A percentile compares a stretch with the other conserved stretches of the same genome.
phyloP scores from a whole-genome alignment of 345 rosid species.

The Citrus glauca region DNA sequence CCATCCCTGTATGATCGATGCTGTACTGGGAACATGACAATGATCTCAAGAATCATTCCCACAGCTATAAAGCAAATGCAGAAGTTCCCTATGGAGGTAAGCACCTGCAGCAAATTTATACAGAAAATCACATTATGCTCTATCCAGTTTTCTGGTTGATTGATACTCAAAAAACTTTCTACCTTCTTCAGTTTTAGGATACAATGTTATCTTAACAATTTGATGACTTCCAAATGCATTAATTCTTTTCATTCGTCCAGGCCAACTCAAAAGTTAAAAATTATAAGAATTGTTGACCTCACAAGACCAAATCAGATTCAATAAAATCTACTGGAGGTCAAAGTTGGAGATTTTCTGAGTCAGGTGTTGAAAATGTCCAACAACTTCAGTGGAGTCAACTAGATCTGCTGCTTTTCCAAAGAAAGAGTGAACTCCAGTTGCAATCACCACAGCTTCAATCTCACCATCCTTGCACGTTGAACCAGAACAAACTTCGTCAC shows the following conservation, averaged over 20 bases:
- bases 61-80: conserved; percentile 96
- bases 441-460: conserved; percentile 91
- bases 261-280: not conserved
- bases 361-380: conserved; percentile 94
- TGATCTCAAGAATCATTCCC: conserved; percentile 90
- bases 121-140: conserved; percentile 7
- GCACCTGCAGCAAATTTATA: conserved; percentile 51
- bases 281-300: not conserved
- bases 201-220: not conserved
- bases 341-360: not conserved
- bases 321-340: not conserved
- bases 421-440: conserved; percentile 83
- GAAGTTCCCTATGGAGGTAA: conserved; percentile 88
- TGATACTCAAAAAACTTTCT: not conserved
- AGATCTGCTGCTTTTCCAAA: conserved; percentile 89
- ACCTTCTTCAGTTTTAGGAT: not conserved
- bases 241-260: not conserved
- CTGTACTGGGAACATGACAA: conserved; percentile 90
- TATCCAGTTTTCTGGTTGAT: conserved; percentile 19
- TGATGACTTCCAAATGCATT: not conserved
- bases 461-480: conserved; percentile 96
- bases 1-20: conserved; percentile 72
- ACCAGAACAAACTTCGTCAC: conserved; percentile 89
- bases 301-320: not conserved
- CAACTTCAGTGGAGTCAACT: conserved; percentile 73